These are phyloP conservation scores for Avena sativa DNA, from an alignment of 176 grass and related monocot genomes.

Conservation along the genomic window DNA sequence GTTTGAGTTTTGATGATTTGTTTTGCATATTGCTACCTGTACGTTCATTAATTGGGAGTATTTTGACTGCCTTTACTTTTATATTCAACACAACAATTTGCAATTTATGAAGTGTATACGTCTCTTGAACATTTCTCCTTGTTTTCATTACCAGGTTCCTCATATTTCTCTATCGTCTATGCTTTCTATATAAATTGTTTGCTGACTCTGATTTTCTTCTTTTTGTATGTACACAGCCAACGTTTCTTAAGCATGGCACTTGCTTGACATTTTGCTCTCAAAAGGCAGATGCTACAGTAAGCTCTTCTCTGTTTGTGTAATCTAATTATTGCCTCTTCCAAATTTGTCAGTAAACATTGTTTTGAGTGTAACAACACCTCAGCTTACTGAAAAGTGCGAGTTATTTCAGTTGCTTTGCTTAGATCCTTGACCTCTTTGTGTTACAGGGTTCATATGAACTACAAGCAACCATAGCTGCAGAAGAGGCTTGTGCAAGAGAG, in stretches of 20 bases:
- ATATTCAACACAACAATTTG: background rate
- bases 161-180: conserved; percentile 12
- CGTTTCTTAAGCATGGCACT: conserved; percentile 54
- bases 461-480: conserved; percentile 62
- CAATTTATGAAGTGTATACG: background rate
- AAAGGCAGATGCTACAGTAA: conserved; percentile 62
- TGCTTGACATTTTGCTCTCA: conserved; percentile 63
- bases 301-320: conserved; percentile 28
- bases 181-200: conserved; percentile 24
- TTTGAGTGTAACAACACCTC: background rate
- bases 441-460: conserved; percentile 68
- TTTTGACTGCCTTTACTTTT: conserved; percentile 13
- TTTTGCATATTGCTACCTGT: conserved; percentile 11
- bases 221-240: conserved; percentile 51
- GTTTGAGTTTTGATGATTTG: conserved; percentile 10
- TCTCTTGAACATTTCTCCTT: background rate
- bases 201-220: conserved; percentile 33
- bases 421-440: conserved; percentile 33
- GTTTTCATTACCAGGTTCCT: conserved; percentile 31
- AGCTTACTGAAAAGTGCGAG: background rate
- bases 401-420: conserved; percentile 20
- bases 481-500: conserved; percentile 72
- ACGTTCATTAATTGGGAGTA: background rate
- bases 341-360: conserved; percentile 23
- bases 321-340: conserved; percentile 20